phyloP scores from a whole-genome alignment of 75 land plant species.

The Cryptomeria japonica region DNA sequence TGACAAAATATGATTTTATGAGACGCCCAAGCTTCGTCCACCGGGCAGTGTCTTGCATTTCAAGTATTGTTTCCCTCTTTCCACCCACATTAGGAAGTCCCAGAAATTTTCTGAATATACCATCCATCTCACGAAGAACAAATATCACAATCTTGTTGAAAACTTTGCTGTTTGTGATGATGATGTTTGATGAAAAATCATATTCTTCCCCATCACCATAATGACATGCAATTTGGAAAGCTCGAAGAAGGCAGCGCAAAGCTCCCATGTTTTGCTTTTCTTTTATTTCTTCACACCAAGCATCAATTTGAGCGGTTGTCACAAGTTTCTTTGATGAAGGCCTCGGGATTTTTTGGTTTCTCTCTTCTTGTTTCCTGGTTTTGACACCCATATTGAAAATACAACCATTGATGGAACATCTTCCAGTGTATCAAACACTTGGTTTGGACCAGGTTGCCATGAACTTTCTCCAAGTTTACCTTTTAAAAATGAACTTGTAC shows the following conservation, averaged over 20 bases:
- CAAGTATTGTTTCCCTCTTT: slow-evolving; percentile 37
- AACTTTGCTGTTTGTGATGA: slow-evolving; percentile 49
- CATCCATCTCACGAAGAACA: slow-evolving; percentile 69
- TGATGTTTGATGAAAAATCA: slow-evolving; percentile 20
- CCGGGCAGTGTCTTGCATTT: slow-evolving; percentile 44
- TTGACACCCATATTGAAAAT: too few relatives aligned
- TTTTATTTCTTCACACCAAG: slow-evolving; percentile 58
- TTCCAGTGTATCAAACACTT: too few relatives aligned
- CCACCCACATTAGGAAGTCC: slow-evolving; percentile 44
- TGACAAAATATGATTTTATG: slow-evolving; percentile 78
- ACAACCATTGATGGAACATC: too few relatives aligned
- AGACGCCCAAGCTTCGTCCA: slow-evolving; percentile 70
- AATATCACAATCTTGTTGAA: slow-evolving; percentile 69
- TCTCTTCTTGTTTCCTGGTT: slow-evolving; percentile 4
- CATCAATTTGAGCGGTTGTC: slow-evolving; percentile 46
- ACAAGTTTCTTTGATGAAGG: slow-evolving; percentile 28
- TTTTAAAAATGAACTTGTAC: too few relatives aligned
- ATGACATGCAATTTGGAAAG: slow-evolving; percentile 77
- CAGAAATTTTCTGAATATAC: slow-evolving; percentile 53
- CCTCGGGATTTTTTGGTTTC: not conserved
- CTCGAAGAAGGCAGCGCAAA: slow-evolving; percentile 65
- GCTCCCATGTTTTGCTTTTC: slow-evolving; percentile 55
- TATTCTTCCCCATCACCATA: slow-evolving; percentile 49
- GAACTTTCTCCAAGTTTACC: too few relatives aligned
- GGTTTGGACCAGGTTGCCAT: too few relatives aligned